Conservation (phyloP, 2,329 filamentous ascomycete genomes). For the Aspergillus sp. region DNA sequence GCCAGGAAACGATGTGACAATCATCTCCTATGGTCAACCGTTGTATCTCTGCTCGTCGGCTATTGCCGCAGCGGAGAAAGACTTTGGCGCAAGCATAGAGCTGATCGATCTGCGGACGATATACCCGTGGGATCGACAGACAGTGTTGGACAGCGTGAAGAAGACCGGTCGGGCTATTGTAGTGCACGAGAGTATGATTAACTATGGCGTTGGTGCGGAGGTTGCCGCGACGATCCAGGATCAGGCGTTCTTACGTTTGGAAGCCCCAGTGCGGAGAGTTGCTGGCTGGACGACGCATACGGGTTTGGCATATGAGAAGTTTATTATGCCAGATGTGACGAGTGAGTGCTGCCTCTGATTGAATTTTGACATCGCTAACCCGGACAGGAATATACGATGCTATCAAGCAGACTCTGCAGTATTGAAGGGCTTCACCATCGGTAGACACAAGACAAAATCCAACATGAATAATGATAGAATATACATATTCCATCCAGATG, state of each 20-base stretch:
- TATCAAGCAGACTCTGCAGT: slow-evolving; percentile 65
- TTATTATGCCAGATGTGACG: slow-evolving; percentile 79
- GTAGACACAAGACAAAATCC: background rate
- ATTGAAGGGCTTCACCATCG: slow-evolving; percentile 42
- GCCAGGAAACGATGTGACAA: slow-evolving; percentile 73
- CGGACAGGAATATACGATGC: slow-evolving; percentile 65
- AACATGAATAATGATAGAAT: background rate
- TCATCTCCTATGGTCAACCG: slow-evolving; percentile 86
- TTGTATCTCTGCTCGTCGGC: slow-evolving; percentile 79
- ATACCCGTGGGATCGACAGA: slow-evolving; percentile 86
- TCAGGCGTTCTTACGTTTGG: slow-evolving; percentile 76
- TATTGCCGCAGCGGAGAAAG: slow-evolving; percentile 71
- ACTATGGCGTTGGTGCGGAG: slow-evolving; percentile 84
- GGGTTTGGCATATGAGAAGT: slow-evolving; percentile 74
- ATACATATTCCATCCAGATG: background rate
- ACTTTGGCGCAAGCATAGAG: slow-evolving; percentile 73
- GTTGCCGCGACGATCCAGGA: slow-evolving; percentile 87
- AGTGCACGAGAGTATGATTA: slow-evolving; percentile 90
- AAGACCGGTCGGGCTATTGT: slow-evolving; percentile 86
- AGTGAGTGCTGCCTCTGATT: slow-evolving; percentile 57
- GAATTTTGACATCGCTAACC: slow-evolving; percentile 3
- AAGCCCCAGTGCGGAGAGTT: slow-evolving; percentile 80
- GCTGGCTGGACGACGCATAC: slow-evolving; percentile 88
- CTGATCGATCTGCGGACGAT: slow-evolving; percentile 84
- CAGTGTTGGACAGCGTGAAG: slow-evolving; percentile 74